Evolutionary conservation across 1,139 yeast genomes (phyloP).

Genomic region (Saccharomyces pastorianus): DNA sequence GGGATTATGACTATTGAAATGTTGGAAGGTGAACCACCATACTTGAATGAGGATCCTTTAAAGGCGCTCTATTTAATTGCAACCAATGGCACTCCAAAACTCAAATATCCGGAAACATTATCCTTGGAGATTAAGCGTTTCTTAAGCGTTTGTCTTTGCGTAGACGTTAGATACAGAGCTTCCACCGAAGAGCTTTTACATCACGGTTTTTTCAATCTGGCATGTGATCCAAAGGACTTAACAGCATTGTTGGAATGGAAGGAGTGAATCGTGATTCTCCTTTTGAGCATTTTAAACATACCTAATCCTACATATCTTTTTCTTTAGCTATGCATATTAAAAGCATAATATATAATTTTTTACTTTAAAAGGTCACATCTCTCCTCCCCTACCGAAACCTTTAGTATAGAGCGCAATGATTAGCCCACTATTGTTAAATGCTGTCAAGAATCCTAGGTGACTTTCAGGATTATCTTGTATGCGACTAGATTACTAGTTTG

Average conservation of each 20-base stretch:
- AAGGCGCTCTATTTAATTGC: constrained; percentile 87
- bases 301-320: neutral
- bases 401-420: neutral
- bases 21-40: constrained; percentile 98
- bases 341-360: neutral
- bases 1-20: constrained; percentile 98
- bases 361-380: neutral
- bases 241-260: constrained; percentile 69
- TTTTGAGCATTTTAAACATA: neutral
- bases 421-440: neutral
- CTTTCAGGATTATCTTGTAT: neutral
- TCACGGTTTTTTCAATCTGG: constrained; percentile 68
- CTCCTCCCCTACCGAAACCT: neutral
- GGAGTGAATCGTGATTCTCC: constrained; percentile 13
- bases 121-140: constrained; percentile 78
- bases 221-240: constrained; percentile 62
- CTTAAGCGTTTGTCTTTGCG: constrained; percentile 86
- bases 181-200: constrained; percentile 77
- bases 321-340: neutral
- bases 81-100: constrained; percentile 92
- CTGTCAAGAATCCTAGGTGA: neutral
- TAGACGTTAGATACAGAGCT: constrained; percentile 88
- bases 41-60: constrained; percentile 89
- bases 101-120: constrained; percentile 76
- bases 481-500: constrained; percentile 12